These are phyloP conservation scores for Talaromyces proteolyticus DNA, from an alignment of 495 filamentous ascomycete genomes.

Conservation along the genomic window DNA sequence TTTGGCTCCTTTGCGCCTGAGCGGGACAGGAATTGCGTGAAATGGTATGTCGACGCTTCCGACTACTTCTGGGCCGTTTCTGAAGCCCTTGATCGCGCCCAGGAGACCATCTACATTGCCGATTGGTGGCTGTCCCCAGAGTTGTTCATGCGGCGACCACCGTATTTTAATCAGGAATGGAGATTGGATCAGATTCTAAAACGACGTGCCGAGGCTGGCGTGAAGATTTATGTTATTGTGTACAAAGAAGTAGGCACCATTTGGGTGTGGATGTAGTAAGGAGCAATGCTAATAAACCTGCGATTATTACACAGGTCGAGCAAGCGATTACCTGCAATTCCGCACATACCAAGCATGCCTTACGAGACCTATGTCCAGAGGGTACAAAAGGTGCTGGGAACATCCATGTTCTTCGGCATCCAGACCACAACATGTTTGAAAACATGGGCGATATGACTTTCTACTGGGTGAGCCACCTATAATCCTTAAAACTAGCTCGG, in stretches of 20 bases:
- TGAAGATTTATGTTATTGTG: constrained; percentile 91
- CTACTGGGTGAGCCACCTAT: constrained; percentile 61
- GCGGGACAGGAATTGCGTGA: constrained; percentile 76
- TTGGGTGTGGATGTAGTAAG: constrained; percentile 4
- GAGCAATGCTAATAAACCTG: neutral
- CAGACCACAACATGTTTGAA: constrained; percentile 91
- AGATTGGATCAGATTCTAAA: constrained; percentile 83
- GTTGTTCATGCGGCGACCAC: constrained; percentile 81
- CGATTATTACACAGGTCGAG: constrained; percentile 36
- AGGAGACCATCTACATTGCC: constrained; percentile 89
- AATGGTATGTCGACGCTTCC: constrained; percentile 94
- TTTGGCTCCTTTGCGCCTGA: constrained; percentile 84
- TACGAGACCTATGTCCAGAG: constrained; percentile 73
- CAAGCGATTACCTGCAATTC: constrained; percentile 90
- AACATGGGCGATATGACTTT: constrained; percentile 96
- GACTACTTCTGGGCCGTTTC: constrained; percentile 95
- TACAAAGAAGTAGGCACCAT: constrained; percentile 69
- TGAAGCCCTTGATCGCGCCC: constrained; percentile 75
- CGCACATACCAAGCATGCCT: constrained; percentile 83
- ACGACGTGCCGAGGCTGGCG: constrained; percentile 80
- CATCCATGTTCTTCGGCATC: constrained; percentile 85
- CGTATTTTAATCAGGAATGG: constrained; percentile 77
- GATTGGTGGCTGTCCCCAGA: constrained; percentile 98
- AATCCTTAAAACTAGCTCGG: too few relatives aligned
- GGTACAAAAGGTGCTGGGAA: constrained; percentile 78